Evolutionary conservation across 2,329 filamentous ascomycete genomes (phyloP), one percentile per base, ranked within the genome.

Genomic region (Fonsecaea pugnacius): DNA sequence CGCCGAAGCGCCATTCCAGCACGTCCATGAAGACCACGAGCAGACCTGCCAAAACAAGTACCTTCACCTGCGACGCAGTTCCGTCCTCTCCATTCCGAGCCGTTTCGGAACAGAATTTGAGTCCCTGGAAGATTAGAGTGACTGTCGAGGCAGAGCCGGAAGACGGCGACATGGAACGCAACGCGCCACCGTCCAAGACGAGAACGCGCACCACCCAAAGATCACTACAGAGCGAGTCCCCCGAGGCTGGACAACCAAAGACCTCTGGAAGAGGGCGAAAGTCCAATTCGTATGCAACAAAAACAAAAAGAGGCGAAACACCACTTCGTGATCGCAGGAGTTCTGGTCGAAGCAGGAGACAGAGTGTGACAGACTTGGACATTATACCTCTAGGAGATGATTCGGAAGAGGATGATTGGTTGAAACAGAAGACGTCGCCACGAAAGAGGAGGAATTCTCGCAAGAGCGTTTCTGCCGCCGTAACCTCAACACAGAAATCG

Each of bases 51-150:
- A 58, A 21, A 52, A n/a, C 65, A 46, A 60, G n/a, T 30, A 35
- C 40, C 30, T 58, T 58, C 24, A 46, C 50, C n/a, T 55, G 21
- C 21, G 62, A 60, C 43, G 27, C 46, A 24, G 40, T 59, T 33
- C 38, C 62, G 12, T 63, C 62, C 33, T 62, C 63, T 12, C 60
- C 65, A 2, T 67, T 66, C 54, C 59, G 60, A 27, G 33, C 64
- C 36, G 58, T 70, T 8, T 66, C 64, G 1, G 64, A 71, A 60
- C 78, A 79, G 71, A 70, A 62, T 36, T 70, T 78, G 14, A 82
- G 79, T 67, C 79, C 79, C 32, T 81, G 79, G 79, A 77, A 78
- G 61, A 81, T 82, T 63, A 75, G 78, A 51, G 78, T 82, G 27
- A 82, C 79, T 0, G 75, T 82, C 38, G 79, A 82, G 70, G 79